phyloP scores from a whole-genome alignment of 2,329 filamentous ascomycete species.

The Drechslerella dactyloides region DNA sequence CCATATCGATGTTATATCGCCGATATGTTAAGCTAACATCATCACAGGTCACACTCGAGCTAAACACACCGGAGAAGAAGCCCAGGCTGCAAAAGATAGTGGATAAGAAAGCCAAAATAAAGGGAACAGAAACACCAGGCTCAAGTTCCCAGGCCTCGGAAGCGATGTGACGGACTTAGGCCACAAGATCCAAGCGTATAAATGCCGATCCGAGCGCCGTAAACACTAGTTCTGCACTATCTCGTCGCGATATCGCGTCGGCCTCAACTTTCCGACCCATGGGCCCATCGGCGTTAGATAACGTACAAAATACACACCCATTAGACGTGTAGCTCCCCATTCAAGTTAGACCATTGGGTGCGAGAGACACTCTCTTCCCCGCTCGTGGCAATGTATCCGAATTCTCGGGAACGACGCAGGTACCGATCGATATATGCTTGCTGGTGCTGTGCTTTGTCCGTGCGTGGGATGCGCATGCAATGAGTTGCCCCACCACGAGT shows the following conservation, averaged over 20 bases:
- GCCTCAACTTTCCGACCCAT: too few relatives aligned
- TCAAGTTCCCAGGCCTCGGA: conserved; percentile 22
- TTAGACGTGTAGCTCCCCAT: neutral
- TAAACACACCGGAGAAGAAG: conserved; percentile 46
- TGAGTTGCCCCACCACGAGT: conserved; percentile 40
- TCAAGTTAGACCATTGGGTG: neutral
- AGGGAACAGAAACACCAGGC: conserved; percentile 32
- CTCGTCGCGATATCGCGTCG: too few relatives aligned
- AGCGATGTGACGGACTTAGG: conserved; percentile 1
- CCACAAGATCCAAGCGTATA: too few relatives aligned
- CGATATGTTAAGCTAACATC: conserved; percentile 1
- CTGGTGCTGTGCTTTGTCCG: neutral
- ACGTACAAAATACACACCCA: neutral
- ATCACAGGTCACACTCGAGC: conserved; percentile 35
- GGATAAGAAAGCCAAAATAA: conserved; percentile 18
- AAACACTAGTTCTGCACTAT: too few relatives aligned
- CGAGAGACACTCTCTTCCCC: neutral
- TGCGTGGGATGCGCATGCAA: neutral
- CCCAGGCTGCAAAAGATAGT: conserved; percentile 25
- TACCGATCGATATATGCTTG: conserved; percentile 13
- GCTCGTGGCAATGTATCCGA: conserved; percentile 13
- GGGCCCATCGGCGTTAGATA: too few relatives aligned
- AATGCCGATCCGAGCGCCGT: too few relatives aligned
- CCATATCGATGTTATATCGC: neutral
- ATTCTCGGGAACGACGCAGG: conserved; percentile 31